Base-by-base conservation (phyloP, 306 rosid species). In the Cicer chorassanicum region DNA sequence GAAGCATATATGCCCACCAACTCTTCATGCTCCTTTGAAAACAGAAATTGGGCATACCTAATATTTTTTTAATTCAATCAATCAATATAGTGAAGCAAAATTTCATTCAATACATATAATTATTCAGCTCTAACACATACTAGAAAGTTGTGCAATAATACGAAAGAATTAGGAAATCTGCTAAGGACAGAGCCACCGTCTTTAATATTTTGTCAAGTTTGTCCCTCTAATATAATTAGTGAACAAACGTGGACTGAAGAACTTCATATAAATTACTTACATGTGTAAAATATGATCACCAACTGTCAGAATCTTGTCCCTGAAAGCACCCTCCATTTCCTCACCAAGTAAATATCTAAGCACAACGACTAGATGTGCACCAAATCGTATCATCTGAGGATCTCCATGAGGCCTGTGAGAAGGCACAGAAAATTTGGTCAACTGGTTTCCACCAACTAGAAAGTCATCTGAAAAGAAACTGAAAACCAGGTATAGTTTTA, bases 41-140 rank as follows among this genome's bases (percentile, higher is more conserved):
- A 94, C 67, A 94, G 88, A 89, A 90, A 94, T 87, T 90, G 84
- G n/a, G 93, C 96, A 84, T 94, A 94, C 99, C 99, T 94, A 74
- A 77, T 76, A 79, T 77, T 65, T 68, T 51, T n/a, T 44, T 41
- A 76, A 70, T 59, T 42, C 42, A 71, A 46, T 57, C 55, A 70
- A 76, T 9, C 8, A 73, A 36, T n/a, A 24, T 19, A 60, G 19
- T 6, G 70, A 34, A 72, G 70, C 19, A 71, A 79, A 66, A 36
- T 62, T 59, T 19, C 82, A 73, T 62, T 82, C 64, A 64, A 61
- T 65, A 45, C 45, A 70, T 50, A 36, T 10, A 79, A 44, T 15
- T 44, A 12, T 19, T 44, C 75, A 61, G 57, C 50, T 66, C 60
- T 68, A 46, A 80, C 38, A 44, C 19, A 16, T 42, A 56, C 40